These are phyloP conservation scores for Penicillium olsonii DNA, from an alignment of 2,329 filamentous ascomycete genomes.

Conservation along the genomic window DNA sequence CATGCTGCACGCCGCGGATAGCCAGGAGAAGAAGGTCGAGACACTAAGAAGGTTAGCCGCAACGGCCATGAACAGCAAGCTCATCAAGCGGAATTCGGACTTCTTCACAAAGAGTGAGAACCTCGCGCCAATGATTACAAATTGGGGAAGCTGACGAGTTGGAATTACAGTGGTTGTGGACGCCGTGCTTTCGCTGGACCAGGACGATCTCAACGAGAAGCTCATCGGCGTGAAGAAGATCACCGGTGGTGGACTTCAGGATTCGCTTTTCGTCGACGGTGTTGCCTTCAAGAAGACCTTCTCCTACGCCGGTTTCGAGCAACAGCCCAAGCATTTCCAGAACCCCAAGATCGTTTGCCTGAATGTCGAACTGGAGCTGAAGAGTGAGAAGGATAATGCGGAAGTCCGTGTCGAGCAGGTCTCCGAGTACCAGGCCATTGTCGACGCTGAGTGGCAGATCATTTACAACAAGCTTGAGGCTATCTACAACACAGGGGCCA, in stretches of 20 bases:
- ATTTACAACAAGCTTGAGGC: slow-evolving; percentile 99
- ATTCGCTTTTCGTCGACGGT: slow-evolving; percentile 94
- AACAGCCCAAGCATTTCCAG: slow-evolving; percentile 94
- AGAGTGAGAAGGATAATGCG: slow-evolving; percentile 98
- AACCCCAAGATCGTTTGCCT: slow-evolving; percentile 96
- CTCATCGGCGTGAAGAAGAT: slow-evolving; percentile 99
- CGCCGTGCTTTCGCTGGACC: slow-evolving; percentile 90
- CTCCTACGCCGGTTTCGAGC: slow-evolving; percentile 97
- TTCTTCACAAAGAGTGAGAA: slow-evolving; percentile 95
- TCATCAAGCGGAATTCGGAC: slow-evolving; percentile 93
- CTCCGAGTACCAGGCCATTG: slow-evolving; percentile 98
- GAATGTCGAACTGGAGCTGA: slow-evolving; percentile 96
- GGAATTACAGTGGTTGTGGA: slow-evolving; percentile 82
- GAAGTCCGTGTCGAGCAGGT: slow-evolving; percentile 98
- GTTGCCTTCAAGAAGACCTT: slow-evolving; percentile 99
- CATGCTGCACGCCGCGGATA: slow-evolving; percentile 66
- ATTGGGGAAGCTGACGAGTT: slow-evolving; percentile 19
- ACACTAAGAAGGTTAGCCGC: slow-evolving; percentile 86
- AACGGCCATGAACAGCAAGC: slow-evolving; percentile 98
- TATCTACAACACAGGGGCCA: slow-evolving; percentile 87
- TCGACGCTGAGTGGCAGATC: slow-evolving; percentile 99
- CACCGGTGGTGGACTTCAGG: slow-evolving; percentile 90
- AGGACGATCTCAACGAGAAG: slow-evolving; percentile 96
- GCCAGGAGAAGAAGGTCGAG: slow-evolving; percentile 83
- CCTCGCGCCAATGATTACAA: slow-evolving; percentile 2